Conservation (phyloP, 2,329 filamentous ascomycete genomes). For the Fusarium praegraminearum region DNA sequence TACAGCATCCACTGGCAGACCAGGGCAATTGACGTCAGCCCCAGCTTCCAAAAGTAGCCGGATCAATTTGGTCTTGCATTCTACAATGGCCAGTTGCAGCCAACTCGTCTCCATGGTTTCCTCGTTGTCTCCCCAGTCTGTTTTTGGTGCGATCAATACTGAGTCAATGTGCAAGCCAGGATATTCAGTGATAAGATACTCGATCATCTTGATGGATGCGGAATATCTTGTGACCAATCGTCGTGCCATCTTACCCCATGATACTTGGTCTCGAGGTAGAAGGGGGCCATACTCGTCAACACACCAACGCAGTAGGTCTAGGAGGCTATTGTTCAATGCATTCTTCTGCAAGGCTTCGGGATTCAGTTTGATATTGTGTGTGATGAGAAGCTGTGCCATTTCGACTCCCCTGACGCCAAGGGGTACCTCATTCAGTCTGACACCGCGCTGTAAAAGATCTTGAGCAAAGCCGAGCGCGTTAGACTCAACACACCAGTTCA, state of each 20-base stretch:
- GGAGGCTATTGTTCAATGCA: background rate
- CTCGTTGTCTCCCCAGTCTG: fast-evolving
- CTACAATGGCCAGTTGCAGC: conserved; percentile 6
- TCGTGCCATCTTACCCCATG: conserved; percentile 2
- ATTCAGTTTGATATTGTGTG: background rate
- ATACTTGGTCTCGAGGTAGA: background rate
- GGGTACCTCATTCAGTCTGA: background rate
- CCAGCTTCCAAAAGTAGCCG: background rate
- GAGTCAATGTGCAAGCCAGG: conserved; percentile 19
- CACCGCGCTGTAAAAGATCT: background rate
- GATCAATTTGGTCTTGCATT: background rate
- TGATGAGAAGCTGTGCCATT: conserved; percentile 8
- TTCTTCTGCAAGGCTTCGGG: background rate
- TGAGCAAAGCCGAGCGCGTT: background rate
- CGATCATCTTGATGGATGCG: fast-evolving
- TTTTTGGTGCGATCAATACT: background rate
- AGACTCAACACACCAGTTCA: background rate
- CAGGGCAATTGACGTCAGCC: conserved; percentile 18
- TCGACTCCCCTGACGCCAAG: background rate
- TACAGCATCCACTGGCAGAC: background rate
- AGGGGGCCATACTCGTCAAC: conserved; percentile 9
- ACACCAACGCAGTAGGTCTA: conserved; percentile 13
- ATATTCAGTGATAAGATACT: conserved; percentile 15
- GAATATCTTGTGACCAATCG: background rate
- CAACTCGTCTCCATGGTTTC: background rate